phyloP scores from a whole-genome alignment of 1,284 basidiomycete genomes.

The Gastroboletus turbinatus region DNA sequence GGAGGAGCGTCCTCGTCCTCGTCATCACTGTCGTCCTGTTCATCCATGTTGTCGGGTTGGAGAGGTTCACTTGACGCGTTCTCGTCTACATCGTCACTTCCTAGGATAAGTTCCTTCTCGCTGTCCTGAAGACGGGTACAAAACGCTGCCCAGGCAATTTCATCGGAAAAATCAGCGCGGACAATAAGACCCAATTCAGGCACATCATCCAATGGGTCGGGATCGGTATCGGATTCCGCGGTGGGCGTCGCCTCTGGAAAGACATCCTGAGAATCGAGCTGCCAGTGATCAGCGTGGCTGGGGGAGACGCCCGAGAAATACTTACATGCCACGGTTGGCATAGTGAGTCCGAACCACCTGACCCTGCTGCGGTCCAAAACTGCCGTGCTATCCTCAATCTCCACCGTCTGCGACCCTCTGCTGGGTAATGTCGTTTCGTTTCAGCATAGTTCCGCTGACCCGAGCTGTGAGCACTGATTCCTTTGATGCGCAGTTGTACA shows the following conservation, averaged over 20 bases:
- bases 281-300: not conserved
- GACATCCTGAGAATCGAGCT: constrained; percentile 12
- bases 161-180: constrained; percentile 67
- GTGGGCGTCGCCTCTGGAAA: constrained; percentile 27
- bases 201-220: constrained; percentile 46
- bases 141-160: constrained; percentile 62
- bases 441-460: constrained; percentile 38
- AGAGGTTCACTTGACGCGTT: constrained; percentile 11
- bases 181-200: constrained; percentile 55
- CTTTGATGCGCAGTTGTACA: not conserved
- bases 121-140: constrained; percentile 46
- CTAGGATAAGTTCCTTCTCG: constrained; percentile 47
- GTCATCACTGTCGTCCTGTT: constrained; percentile 34
- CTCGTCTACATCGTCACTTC: constrained; percentile 24
- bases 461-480: constrained; percentile 6
- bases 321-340: constrained; percentile 10
- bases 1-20: constrained; percentile 38
- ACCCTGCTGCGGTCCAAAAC: constrained; percentile 37
- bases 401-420: constrained; percentile 43
- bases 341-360: constrained; percentile 21
- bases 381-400: constrained; percentile 38
- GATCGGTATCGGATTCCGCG: constrained; percentile 43
- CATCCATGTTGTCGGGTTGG: constrained; percentile 9
- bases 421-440: constrained; percentile 36
- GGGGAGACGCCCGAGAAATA: not conserved